A percentile compares a stretch with the other conserved stretches of the same genome.
Conservation (phyloP, 352 stramenopile genomes). For the Peronosclerospora sorghi region DNA sequence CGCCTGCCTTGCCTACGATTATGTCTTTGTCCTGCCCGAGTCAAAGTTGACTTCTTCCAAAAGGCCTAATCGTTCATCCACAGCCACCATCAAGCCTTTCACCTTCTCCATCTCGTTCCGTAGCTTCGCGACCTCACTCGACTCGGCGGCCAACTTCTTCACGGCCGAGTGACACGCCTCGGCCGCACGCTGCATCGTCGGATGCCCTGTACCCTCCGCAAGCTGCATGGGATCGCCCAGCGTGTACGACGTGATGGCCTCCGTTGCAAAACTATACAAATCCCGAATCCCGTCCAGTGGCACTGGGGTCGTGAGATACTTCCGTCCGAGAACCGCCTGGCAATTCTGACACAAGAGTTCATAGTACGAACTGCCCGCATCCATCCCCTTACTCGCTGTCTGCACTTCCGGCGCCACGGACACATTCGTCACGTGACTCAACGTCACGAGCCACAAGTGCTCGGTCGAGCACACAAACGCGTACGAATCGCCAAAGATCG, state of each 20-base stretch:
- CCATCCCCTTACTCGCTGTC: constrained; percentile 36
- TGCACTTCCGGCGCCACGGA: constrained; percentile 27
- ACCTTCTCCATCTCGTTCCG: constrained; percentile 69
- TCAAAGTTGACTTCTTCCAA: constrained; percentile 42
- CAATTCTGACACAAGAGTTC: constrained; percentile 76
- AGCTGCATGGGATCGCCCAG: constrained; percentile 50
- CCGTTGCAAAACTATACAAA: constrained; percentile 64
- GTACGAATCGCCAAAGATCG: constrained; percentile 79
- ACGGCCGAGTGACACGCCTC: constrained; percentile 24
- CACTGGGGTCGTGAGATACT: constrained; percentile 64
- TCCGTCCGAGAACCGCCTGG: constrained; percentile 61
- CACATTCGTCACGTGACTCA: constrained; percentile 67
- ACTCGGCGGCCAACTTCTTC: constrained; percentile 33
- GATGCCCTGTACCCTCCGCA: constrained; percentile 1
- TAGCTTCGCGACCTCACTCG: constrained; percentile 36
- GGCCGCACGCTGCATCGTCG: constrained; percentile 17
- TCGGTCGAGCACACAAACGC: constrained; percentile 69
- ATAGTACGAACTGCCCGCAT: constrained; percentile 59
- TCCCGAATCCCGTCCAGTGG: constrained; percentile 50
- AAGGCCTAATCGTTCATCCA: constrained; percentile 58
- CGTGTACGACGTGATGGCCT: constrained; percentile 65
- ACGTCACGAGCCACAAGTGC: constrained; percentile 57
- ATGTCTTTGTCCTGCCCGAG: constrained; percentile 23
- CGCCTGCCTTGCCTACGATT: constrained; percentile 1
- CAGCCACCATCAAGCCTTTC: constrained; percentile 58